Percentiles rank a stretch among this genome's conserved stretches.
phyloP scores from a whole-genome alignment of 1,284 basidiomycete genomes.

The Wallemia ichthyophaga region DNA sequence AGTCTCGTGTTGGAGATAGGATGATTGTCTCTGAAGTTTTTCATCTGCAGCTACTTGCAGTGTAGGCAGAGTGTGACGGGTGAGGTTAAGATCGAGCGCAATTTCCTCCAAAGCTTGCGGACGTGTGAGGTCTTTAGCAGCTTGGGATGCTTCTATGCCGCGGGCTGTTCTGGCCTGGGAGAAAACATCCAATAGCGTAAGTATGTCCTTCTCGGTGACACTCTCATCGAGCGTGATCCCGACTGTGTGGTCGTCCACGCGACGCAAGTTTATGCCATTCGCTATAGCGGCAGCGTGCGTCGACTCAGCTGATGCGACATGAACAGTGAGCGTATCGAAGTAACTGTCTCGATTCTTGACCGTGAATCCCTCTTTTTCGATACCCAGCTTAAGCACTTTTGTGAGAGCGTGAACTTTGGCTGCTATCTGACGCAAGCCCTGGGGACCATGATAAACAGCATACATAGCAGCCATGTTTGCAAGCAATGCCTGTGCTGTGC shows the following conservation, averaged over 20 bases:
- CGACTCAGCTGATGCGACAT: slow-evolving; percentile 30
- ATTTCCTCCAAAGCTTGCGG: not conserved
- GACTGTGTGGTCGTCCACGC: slow-evolving; percentile 41
- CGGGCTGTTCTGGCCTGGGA: slow-evolving; percentile 7
- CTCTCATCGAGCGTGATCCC: slow-evolving; percentile 85
- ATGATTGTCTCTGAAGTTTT: not conserved
- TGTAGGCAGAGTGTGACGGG: not conserved
- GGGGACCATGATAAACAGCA: slow-evolving; percentile 82
- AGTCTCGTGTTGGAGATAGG: not conserved
- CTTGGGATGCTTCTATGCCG: not conserved
- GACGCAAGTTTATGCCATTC: slow-evolving; percentile 54
- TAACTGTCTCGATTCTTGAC: slow-evolving; percentile 29
- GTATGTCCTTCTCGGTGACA: slow-evolving; percentile 39
- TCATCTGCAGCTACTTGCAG: not conserved
- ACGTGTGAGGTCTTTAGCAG: not conserved
- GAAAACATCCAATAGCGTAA: slow-evolving; percentile 56
- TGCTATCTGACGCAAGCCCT: slow-evolving; percentile 57
- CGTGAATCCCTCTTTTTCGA: slow-evolving; percentile 35
- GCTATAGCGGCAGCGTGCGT: slow-evolving; percentile 39
- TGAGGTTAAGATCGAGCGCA: not conserved
- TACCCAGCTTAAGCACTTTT: slow-evolving; percentile 35
- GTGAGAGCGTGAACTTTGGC: slow-evolving; percentile 71
- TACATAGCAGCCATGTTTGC: slow-evolving; percentile 97
- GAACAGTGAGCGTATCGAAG: slow-evolving; percentile 84
- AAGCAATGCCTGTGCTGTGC: slow-evolving; percentile 62